phyloP scores from a whole-genome alignment of 805 yeast species.

The Saturnispora saitoi region DNA sequence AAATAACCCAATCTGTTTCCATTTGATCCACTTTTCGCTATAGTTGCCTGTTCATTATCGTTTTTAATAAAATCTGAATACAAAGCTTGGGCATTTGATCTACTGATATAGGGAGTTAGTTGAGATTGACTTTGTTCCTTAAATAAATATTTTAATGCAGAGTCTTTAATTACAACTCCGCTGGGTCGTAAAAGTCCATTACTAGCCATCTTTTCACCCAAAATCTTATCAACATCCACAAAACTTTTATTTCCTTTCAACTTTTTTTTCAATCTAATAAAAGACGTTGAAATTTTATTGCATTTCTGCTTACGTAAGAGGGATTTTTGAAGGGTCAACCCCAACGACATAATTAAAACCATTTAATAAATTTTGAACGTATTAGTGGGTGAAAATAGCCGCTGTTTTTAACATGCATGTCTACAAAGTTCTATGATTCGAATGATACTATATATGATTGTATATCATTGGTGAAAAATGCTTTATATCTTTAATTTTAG shows the following conservation, averaged over 20 bases:
- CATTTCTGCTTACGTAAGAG: conserved; percentile 4
- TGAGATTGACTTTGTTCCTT: background rate
- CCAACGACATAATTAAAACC: background rate
- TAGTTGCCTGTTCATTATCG: background rate
- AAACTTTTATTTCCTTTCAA: background rate
- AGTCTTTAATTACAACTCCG: background rate
- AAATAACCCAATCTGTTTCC: background rate
- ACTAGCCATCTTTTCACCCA: background rate
- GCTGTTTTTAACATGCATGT: no score
- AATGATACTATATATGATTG: no score
- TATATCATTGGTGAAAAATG: no score
- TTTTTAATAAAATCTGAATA: background rate
- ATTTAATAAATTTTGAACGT: background rate
- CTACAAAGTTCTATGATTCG: no score
- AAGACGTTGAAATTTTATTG: background rate
- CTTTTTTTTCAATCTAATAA: no score
- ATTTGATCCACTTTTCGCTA: background rate
- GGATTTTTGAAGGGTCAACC: background rate
- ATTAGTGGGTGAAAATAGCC: no score
- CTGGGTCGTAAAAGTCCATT: background rate
- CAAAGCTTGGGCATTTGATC: background rate
- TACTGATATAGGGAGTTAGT: background rate
- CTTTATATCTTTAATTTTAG: no score
- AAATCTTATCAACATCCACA: background rate
- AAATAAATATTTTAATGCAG: background rate